phyloP scores from a whole-genome alignment of 1,284 basidiomycete species.

The Ustilago hordei region DNA sequence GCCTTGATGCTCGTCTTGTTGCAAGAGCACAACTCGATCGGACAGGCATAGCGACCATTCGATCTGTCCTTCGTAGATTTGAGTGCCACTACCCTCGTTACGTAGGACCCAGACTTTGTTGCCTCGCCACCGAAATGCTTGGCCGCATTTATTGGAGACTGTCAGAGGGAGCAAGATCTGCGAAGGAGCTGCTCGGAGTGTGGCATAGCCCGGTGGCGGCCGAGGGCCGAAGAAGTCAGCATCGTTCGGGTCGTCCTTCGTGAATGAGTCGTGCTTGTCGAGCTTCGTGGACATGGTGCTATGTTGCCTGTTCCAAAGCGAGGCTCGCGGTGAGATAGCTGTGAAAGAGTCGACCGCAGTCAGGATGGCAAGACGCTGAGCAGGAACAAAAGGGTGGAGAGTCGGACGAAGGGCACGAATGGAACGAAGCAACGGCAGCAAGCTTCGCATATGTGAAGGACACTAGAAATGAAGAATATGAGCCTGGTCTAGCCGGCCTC shows the following conservation, averaged over 20 bases:
- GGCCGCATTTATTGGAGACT: constrained; percentile 67
- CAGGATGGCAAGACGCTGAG: background rate
- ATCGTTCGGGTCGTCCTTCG: constrained; percentile 16
- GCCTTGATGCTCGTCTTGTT: constrained; percentile 58
- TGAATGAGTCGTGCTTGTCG: constrained; percentile 9
- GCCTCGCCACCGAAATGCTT: constrained; percentile 66
- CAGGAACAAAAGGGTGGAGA: background rate
- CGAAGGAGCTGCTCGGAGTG: constrained; percentile 34
- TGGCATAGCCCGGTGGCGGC: constrained; percentile 48
- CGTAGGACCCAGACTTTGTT: constrained; percentile 51
- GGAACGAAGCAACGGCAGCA: background rate
- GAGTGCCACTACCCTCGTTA: background rate
- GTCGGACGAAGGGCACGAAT: too few relatives aligned
- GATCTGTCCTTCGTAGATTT: constrained; percentile 32
- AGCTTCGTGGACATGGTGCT: constrained; percentile 14
- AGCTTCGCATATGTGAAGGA: constrained; percentile 14
- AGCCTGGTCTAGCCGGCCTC: constrained; percentile 10
- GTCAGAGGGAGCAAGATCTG: constrained; percentile 63
- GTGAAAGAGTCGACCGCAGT: background rate
- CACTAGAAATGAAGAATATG: background rate
- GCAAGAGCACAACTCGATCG: constrained; percentile 65
- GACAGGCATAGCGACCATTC: constrained; percentile 67
- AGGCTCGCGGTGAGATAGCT: background rate
- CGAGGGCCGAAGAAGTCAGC: constrained; percentile 42
- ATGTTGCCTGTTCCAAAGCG: background rate